Base-by-base conservation (phyloP, 306 rosid species). In the Prunus padus region DNA sequence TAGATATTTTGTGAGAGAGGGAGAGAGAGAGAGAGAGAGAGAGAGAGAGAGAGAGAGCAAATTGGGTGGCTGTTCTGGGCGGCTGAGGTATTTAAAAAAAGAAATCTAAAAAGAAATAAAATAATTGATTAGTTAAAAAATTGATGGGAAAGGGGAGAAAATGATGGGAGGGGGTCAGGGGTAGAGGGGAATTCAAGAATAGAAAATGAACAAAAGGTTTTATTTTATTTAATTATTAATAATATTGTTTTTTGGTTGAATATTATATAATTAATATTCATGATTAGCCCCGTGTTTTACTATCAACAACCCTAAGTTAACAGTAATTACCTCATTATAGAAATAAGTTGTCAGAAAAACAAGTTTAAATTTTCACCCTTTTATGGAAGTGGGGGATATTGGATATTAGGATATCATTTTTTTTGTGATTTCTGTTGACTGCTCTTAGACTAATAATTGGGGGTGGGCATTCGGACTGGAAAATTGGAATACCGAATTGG, bases 11-110 rank as follows among this genome's bases (percentile, higher is more conserved):
- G 56, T 4, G 56, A 33, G 82, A 52, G 69, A 33, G 82, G 47
- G 69, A 78, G 69, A 84, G 77, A 73, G 69, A 70, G 79, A 69
- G 75, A 84, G 87, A 83, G 78, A 67, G 66, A 65, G 65, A 78
- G 69, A 73, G 79, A 69, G 77, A 84, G 87, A 85, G 80, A 70
- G 66, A 65, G 66, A 78, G 75, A 28, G 94, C 82, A 86, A 84
- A 67, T 88, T 91, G 96, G 92, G 88, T 91, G 93, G 96, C 91
- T 91, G 45, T 87, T 91, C 93, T 91, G 90, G 93, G 92, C 95
- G 93, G 97, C 91, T 82, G 74, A 25, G 86, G 89, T 73, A 85
- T 77, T 86, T 88, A 86, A 85, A 84, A 77, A 82, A 82, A 78
- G 59, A 57, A 71, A 79, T 66, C 42, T 20, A 61, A 57, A 30